These are phyloP conservation scores for Xylaria sp. DNA, from an alignment of 2,329 filamentous ascomycete genomes.

Conservation along the genomic window DNA sequence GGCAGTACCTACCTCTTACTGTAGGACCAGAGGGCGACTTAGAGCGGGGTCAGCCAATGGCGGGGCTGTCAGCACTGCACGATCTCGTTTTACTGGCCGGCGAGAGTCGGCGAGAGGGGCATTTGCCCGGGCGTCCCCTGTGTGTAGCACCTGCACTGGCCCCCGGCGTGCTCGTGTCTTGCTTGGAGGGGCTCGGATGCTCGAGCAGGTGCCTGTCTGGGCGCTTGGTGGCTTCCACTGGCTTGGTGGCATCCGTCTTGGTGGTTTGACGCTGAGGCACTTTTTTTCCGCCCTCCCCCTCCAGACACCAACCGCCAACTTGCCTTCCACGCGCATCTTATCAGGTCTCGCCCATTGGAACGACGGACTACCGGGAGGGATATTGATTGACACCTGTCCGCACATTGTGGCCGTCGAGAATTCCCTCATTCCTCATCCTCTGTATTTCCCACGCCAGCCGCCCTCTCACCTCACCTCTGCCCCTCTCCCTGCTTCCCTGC, in stretches of 20 bases:
- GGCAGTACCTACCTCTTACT: not conserved
- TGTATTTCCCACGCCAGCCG: not conserved
- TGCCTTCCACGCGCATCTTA: not conserved
- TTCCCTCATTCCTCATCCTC: slow-evolving; percentile 21
- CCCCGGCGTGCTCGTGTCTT: too few species aligned
- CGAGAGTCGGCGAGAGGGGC: slow-evolving; percentile 8
- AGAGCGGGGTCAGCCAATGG: slow-evolving; percentile 27
- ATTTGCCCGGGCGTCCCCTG: not conserved
- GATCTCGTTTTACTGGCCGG: slow-evolving; percentile 21
- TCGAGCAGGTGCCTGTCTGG: not conserved
- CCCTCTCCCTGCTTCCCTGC: too few species aligned
- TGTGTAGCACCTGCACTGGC: too few species aligned
- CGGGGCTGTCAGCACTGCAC: slow-evolving; percentile 25
- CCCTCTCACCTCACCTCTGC: not conserved
- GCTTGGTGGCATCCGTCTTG: not conserved
- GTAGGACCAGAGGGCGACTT: not conserved
- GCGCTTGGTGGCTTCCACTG: not conserved
- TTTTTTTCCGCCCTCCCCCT: slow-evolving; percentile 12
- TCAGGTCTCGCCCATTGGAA: slow-evolving; percentile 7
- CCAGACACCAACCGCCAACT: not conserved
- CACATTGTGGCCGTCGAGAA: slow-evolving; percentile 17
- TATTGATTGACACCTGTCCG: slow-evolving; percentile 7
- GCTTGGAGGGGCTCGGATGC: slow-evolving; percentile 5
- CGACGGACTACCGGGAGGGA: slow-evolving; percentile 9
- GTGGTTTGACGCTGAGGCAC: slow-evolving; percentile 17